Base-by-base conservation (phyloP, 345 rosid species). In the Hibiscus tridactylites region DNA sequence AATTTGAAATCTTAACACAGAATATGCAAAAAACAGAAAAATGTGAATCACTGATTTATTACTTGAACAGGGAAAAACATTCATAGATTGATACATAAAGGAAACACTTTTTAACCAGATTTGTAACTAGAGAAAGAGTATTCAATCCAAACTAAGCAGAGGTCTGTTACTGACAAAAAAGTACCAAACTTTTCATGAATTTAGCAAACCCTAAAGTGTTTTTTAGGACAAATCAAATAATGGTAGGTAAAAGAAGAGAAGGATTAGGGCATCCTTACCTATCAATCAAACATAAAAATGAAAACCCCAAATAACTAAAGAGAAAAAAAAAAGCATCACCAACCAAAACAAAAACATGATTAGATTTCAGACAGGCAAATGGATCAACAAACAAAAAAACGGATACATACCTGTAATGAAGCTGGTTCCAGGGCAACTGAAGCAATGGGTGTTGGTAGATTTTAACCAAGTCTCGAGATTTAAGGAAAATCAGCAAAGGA, bases 271-370 rank as follows among this genome's bases (percentile, higher is more conserved):
- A 77, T 21, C 71, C 47, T 58, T 61, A 65, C 53, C 78, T 68
- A 86, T 79, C 85, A 79, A 77, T 77, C 81, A 54, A 83, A 69
- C 80, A 83, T 80, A 78, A 75, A 66, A 67, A 78, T 78, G 70
- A 68, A 61, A 81, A 69, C 71, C 81, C 74, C 77, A 78, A 50
- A 72, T 29, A 77, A 77, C 79, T 67, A 60, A 74, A 79, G 76
- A 10, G 47, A 65, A 72, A 65, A 65, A 50, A 50, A 2, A 19
- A 21, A 64, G 47, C 24, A 62, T 73, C 82, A 86, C 44, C 70
- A 74, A 73, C 74, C 42, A 52, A 39, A 63, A 73, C 75, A 75
- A 58, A n/a, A 50, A 71, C 56, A 78, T 77, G 72, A 63, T 56
- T 42, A 78, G 75, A 76, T 57, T 62, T 33, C 39, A 73, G 72